Conservation (phyloP, 495 filamentous ascomycete genomes). For the Ramalina intermedia region DNA sequence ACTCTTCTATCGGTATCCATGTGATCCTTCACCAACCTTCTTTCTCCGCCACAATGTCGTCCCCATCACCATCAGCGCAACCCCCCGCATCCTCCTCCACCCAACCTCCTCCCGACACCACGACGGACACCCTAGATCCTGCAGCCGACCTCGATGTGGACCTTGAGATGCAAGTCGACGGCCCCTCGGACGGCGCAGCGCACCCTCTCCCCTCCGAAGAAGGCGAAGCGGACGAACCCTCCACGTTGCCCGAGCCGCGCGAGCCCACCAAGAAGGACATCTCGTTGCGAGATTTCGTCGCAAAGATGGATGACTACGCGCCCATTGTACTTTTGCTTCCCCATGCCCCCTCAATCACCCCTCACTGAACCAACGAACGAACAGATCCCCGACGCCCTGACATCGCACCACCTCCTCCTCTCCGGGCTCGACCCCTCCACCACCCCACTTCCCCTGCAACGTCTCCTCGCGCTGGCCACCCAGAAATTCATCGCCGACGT, state of each 20-base stretch:
- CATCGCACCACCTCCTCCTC: conserved; percentile 89
- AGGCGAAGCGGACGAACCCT: conserved; percentile 6
- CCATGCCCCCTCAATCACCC: neutral
- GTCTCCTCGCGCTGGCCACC: conserved; percentile 85
- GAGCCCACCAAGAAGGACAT: conserved; percentile 74
- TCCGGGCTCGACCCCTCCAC: conserved; percentile 75
- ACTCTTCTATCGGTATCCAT: too few relatives aligned
- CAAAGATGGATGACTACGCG: conserved; percentile 97
- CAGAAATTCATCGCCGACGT: conserved; percentile 98
- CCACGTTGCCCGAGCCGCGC: conserved; percentile 17
- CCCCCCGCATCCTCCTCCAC: neutral
- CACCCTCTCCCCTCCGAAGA: conserved; percentile 10
- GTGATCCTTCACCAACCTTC: too few relatives aligned
- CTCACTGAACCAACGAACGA: conserved; percentile 11
- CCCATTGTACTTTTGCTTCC: conserved; percentile 58
- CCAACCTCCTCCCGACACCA: neutral
- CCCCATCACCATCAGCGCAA: neutral
- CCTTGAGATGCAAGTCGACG: conserved; percentile 28
- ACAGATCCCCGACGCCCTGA: conserved; percentile 95
- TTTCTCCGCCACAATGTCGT: neutral
- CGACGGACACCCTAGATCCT: neutral
- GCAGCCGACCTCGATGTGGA: conserved; percentile 26
- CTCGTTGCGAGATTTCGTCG: conserved; percentile 75
- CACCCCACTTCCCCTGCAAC: conserved; percentile 73
- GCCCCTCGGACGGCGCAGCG: conserved; percentile 10